phyloP scores from a whole-genome alignment of 768 basidiomycete genomes.

The Russula griseocarnosa region DNA sequence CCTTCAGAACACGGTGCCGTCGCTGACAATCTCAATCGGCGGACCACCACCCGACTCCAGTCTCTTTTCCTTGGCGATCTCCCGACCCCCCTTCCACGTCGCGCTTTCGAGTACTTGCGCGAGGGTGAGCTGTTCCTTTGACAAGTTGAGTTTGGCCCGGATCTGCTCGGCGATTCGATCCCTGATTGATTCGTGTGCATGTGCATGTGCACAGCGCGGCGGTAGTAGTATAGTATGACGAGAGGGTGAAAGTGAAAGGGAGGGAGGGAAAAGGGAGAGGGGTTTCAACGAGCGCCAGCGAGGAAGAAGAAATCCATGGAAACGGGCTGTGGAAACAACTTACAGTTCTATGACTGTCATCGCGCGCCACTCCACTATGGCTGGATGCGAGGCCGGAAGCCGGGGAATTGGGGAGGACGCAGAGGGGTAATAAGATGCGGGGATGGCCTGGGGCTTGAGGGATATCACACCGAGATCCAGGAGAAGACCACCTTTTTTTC shows the following conservation, averaged over 20 bases:
- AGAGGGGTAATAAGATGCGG: conserved; percentile 43
- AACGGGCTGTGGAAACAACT: conserved; percentile 35
- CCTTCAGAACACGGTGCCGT: conserved; percentile 71
- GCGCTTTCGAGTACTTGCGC: conserved; percentile 92
- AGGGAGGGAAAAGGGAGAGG: no score
- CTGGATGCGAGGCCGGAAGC: conserved; percentile 73
- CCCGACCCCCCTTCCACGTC: conserved; percentile 95
- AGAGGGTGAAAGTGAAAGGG: no score
- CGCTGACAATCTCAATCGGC: conserved; percentile 81
- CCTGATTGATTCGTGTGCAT: no score
- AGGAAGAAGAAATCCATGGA: background rate
- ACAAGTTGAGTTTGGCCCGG: conserved; percentile 52
- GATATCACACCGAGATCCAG: conserved; percentile 78
- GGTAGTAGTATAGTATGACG: background rate
- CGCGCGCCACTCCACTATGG: conserved; percentile 94
- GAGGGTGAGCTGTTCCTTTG: conserved; percentile 54
- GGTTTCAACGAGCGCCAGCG: conserved; percentile 11
- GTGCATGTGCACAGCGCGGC: no score
- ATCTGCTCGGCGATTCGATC: conserved; percentile 76
- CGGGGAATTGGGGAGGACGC: conserved; percentile 52
- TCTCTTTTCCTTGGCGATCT: conserved; percentile 78
- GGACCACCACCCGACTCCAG: conserved; percentile 75
- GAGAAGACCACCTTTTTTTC: conserved; percentile 68
- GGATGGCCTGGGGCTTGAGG: conserved; percentile 55
- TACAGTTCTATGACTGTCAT: conserved; percentile 92